Evolutionary conservation across 1,139 yeast genomes (phyloP), one percentile per base, ranked within the genome.

Genomic region (Saccharomyces hybrid): DNA sequence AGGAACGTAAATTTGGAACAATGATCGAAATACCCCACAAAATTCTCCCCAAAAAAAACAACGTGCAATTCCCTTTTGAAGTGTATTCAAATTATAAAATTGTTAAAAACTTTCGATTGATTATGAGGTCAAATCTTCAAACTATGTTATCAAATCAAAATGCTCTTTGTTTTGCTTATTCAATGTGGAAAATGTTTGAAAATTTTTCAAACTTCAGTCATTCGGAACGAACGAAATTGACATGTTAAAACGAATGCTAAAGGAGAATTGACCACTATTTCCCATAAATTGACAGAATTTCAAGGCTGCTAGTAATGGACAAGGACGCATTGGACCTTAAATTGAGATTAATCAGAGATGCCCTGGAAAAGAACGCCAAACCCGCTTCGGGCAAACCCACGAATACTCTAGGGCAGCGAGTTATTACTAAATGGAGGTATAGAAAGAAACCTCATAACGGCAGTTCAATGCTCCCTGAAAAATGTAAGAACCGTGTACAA

Each of bases 351-450:
- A n/a, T 38, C 42, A 14, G 23, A 16, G 23, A 38, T 16, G 8
- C 42, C 13, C 23, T 38, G 42, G 23, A 8, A 38, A 38, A 16
- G 13, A 38, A 38, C 13, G 11, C 42, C 23, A 38, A 38, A 38
- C 23, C 11, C 8, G 13, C 23, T 6, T 38, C 42, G 42, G 23
- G 42, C 8, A 38, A 38, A 16, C 13, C 11, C 5, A 38, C 4
- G 42, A 16, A 14, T 16, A 38, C 42, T 9, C 25, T 16, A 3
- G 42, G 23, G 11, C 42, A 38, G 13, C 19, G 42, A 38, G 27
- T 50, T 16, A 29, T 50, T 8, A 50, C 46, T 19, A 44, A 31
- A 44, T 50, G 52, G 52, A 50, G 47, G 28, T 50, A 50, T 46
- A 46, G 23, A 11, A 38, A 38, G 42, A 38, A 38, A 38, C 13